Conservation (phyloP, 495 filamentous ascomycete species). For the Tetracladium marchalianum region DNA sequence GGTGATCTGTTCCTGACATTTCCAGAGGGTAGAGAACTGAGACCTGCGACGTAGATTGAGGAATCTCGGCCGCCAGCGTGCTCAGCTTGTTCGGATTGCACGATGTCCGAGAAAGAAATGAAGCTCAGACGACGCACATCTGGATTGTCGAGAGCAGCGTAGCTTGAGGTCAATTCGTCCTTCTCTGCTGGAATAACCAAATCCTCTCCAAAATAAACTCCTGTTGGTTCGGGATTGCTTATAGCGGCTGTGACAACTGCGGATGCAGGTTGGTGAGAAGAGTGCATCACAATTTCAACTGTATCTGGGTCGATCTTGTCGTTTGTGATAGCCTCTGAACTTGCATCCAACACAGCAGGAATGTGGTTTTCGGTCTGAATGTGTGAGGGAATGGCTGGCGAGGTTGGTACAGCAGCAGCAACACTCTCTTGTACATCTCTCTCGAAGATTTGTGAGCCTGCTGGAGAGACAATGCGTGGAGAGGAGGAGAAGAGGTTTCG, state of each 20-base stretch:
- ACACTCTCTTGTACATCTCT: constrained; percentile 77
- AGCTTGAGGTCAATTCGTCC: constrained; percentile 53
- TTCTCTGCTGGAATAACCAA: constrained; percentile 37
- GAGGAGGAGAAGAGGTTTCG: constrained; percentile 44
- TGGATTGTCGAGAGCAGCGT: constrained; percentile 59
- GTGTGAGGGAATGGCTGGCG: constrained; percentile 73
- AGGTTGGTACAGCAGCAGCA: constrained; percentile 47
- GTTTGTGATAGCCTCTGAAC: constrained; percentile 81
- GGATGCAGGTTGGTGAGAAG: constrained; percentile 68
- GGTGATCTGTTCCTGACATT: constrained; percentile 53
- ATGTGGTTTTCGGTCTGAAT: constrained; percentile 90
- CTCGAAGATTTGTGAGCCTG: constrained; percentile 84
- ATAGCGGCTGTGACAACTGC: constrained; percentile 44
- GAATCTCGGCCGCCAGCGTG: constrained; percentile 47
- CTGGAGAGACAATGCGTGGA: constrained; percentile 52
- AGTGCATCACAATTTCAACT: constrained; percentile 82
- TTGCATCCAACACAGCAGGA: constrained; percentile 80
- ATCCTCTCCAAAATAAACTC: constrained; percentile 43
- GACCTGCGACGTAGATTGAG: constrained; percentile 43
- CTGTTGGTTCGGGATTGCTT: constrained; percentile 12
- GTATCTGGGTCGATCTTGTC: constrained; percentile 62
- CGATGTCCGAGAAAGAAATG: constrained; percentile 90
- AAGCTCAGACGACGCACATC: constrained; percentile 82
- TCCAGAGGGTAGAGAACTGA: constrained; percentile 39
- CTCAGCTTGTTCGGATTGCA: constrained; percentile 74